Conservation (phyloP, 2,329 filamentous ascomycete genomes). For the Botrytis paeoniae region DNA sequence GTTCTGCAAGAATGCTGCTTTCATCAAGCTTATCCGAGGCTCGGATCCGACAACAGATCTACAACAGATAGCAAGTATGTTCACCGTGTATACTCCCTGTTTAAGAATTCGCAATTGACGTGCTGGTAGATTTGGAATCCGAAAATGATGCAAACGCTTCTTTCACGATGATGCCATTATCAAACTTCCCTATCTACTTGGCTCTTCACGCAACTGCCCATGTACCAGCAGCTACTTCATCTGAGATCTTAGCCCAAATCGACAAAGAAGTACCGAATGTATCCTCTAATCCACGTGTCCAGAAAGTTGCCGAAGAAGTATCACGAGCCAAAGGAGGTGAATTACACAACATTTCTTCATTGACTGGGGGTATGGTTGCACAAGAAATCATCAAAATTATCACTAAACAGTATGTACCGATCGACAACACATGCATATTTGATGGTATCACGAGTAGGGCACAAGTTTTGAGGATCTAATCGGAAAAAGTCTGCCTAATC, state of each 20-base stretch:
- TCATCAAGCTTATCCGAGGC: slow-evolving; percentile 78
- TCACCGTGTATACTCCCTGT: not conserved
- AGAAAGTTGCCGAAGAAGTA: slow-evolving; percentile 61
- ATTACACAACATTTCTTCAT: slow-evolving; percentile 85
- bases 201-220: slow-evolving; percentile 57
- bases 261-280: slow-evolving; percentile 47
- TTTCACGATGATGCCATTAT: slow-evolving; percentile 42
- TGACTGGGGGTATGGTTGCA: slow-evolving; percentile 89
- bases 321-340: slow-evolving; percentile 78
- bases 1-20: slow-evolving; percentile 93
- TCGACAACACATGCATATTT: slow-evolving; percentile 69
- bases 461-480: slow-evolving; percentile 33
- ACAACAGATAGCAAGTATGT: slow-evolving; percentile 32
- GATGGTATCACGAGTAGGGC: slow-evolving; percentile 55
- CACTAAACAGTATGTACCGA: slow-evolving; percentile 68
- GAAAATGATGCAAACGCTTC: slow-evolving; percentile 53
- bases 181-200: slow-evolving; percentile 67
- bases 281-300: slow-evolving; percentile 48
- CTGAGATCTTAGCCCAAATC: slow-evolving; percentile 53
- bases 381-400: slow-evolving; percentile 94
- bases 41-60: slow-evolving; percentile 26
- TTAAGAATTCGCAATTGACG: slow-evolving; percentile 30
- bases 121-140: slow-evolving; percentile 49
- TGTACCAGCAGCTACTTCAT: slow-evolving; percentile 44
- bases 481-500: slow-evolving; percentile 21